phyloP scores from a whole-genome alignment of 768 basidiomycete genomes.

The Suillus clintonianus region DNA sequence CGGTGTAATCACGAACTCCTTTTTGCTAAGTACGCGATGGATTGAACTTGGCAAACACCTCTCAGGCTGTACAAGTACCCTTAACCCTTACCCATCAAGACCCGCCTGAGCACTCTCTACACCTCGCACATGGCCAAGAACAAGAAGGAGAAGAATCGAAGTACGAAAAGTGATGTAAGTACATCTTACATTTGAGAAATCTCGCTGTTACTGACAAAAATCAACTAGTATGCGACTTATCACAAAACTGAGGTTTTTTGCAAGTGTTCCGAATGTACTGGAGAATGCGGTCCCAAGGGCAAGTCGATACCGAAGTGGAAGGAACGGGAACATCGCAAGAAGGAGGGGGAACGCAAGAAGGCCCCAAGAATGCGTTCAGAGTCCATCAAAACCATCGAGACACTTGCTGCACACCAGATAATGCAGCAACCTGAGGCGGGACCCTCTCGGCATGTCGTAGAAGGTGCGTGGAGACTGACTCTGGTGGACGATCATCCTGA shows the following conservation, averaged over 20 bases:
- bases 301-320: neutral
- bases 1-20: no score
- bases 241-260: neutral
- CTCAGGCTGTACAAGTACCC: no score
- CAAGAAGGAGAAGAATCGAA: neutral
- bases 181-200: neutral
- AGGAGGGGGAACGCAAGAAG: neutral
- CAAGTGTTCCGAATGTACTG: neutral
- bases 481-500: neutral
- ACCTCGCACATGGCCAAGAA: neutral
- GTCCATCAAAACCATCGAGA: neutral
- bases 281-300: neutral
- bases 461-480: neutral
- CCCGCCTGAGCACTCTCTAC: no score
- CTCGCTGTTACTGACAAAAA: neutral
- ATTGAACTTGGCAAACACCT: no score
- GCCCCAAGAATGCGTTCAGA: neutral
- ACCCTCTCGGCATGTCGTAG: neutral
- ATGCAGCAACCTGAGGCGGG: neutral
- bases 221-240: neutral
- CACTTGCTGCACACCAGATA: neutral
- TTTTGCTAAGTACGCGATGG: no score
- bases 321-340: neutral
- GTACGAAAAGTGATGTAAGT: neutral
- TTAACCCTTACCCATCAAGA: no score